phyloP scores from a whole-genome alignment of 2,329 filamentous ascomycete species.

The Sclerotinia minor region DNA sequence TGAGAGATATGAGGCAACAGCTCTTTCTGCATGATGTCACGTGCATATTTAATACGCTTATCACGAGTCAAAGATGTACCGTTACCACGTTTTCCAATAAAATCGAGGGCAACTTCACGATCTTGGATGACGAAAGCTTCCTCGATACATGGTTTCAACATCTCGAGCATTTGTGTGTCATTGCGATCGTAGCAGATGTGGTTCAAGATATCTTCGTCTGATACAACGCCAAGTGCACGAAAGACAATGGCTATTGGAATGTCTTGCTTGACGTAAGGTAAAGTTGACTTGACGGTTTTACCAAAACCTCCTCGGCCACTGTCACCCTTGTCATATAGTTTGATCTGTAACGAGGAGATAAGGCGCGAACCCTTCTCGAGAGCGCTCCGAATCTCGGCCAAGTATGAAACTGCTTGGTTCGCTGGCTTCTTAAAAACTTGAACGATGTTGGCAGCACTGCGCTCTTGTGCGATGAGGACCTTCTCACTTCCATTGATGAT shows the following conservation, averaged over 20 bases:
- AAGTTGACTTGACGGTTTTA: conserved; percentile 82
- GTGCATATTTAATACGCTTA: conserved; percentile 86
- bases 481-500: conserved; percentile 99
- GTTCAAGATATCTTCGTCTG: conserved; percentile 96
- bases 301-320: conserved; percentile 76
- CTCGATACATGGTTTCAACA: conserved; percentile 95
- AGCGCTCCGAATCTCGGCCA: conserved; percentile 93
- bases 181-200: conserved; percentile 96
- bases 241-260: conserved; percentile 95
- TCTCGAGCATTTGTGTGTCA: conserved; percentile 96
- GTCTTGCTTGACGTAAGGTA: conserved; percentile 92
- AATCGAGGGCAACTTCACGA: conserved; percentile 89
- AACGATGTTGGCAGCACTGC: conserved; percentile 96
- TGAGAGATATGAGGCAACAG: conserved; percentile 96
- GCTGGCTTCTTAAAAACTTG: conserved; percentile 98
- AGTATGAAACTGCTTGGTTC: conserved; percentile 88
- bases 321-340: conserved; percentile 84
- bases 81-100: conserved; percentile 88
- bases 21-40: conserved; percentile 96
- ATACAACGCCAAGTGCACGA: conserved; percentile 90
- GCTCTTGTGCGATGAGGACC: conserved; percentile 95
- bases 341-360: conserved; percentile 89
- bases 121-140: conserved; percentile 97
- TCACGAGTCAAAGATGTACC: conserved; percentile 74
- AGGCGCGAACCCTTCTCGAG: conserved; percentile 94